Percentiles rank a stretch among this genome's conserved stretches.
Conservation (phyloP, 106 monocot genomes). For the Platanthera guangdongensis region DNA sequence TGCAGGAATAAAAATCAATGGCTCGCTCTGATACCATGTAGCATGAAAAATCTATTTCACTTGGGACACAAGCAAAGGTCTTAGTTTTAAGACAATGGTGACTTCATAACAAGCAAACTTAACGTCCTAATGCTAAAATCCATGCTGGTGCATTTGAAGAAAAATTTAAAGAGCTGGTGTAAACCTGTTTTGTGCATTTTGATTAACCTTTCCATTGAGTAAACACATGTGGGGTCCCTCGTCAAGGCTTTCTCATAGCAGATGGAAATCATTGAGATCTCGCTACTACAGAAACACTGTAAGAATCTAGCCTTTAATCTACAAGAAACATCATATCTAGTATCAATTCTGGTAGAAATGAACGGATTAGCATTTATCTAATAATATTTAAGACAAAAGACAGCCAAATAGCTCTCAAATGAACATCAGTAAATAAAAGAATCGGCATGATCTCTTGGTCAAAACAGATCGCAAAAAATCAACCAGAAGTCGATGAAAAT, state of each 20-base stretch:
- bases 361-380: neutral
- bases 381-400: neutral
- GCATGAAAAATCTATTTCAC: neutral
- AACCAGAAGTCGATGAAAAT: slow-evolving; percentile 4
- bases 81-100: neutral
- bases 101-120: neutral
- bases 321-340: slow-evolving; percentile 6
- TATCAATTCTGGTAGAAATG: neutral
- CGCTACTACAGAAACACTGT: slow-evolving; percentile 35
- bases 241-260: slow-evolving; percentile 53
- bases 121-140: neutral
- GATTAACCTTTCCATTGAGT: slow-evolving; percentile 54
- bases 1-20: too few species aligned
- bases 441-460: neutral
- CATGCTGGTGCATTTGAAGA: neutral
- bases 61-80: neutral
- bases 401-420: neutral
- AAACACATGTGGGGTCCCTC: slow-evolving; percentile 47
- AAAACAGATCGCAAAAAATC: neutral
- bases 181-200: slow-evolving; percentile 56
- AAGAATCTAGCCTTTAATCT: slow-evolving; percentile 60
- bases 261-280: slow-evolving; percentile 26
- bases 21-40: too few species aligned
- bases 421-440: neutral
- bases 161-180: neutral